Conservation (phyloP, 345 rosid species). For the Schrenkiella parvula region DNA sequence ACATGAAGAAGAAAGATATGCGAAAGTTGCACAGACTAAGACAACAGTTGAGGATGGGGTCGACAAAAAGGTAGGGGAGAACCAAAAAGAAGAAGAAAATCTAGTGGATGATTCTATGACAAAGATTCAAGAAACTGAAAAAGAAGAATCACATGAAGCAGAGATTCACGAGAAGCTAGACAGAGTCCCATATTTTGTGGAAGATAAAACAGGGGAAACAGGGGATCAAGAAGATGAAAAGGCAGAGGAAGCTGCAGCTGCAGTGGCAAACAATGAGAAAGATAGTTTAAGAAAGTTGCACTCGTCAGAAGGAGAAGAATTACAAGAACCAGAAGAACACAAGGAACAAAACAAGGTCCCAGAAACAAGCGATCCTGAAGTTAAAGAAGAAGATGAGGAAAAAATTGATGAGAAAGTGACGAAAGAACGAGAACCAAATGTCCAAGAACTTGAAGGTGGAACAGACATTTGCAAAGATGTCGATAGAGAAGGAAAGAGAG, state of each 20-base stretch:
- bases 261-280: not conserved
- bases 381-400: not conserved
- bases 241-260: conserved; percentile 8
- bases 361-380: not conserved
- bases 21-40: not conserved
- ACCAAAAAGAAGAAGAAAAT: not conserved
- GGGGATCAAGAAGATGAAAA: not conserved
- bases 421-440: not conserved
- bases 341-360: not conserved
- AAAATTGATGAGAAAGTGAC: not conserved
- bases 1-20: conserved; percentile 1
- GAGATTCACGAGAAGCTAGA: not conserved
- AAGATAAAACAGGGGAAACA: not conserved
- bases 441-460: conserved; percentile 1
- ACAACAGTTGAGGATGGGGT: not conserved
- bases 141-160: not conserved
- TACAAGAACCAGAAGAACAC: not conserved
- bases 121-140: conserved; percentile 1
- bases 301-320: not conserved
- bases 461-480: not conserved
- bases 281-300: not conserved
- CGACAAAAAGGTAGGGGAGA: not conserved
- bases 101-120: not conserved
- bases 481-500: not conserved
- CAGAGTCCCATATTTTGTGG: not conserved